Percentiles rank a stretch among this genome's conserved stretches.
These are phyloP conservation scores for barley (Hordeum vulgare) DNA, from an alignment of 176 grass and related monocot genomes.

Conservation along the genomic window DNA sequence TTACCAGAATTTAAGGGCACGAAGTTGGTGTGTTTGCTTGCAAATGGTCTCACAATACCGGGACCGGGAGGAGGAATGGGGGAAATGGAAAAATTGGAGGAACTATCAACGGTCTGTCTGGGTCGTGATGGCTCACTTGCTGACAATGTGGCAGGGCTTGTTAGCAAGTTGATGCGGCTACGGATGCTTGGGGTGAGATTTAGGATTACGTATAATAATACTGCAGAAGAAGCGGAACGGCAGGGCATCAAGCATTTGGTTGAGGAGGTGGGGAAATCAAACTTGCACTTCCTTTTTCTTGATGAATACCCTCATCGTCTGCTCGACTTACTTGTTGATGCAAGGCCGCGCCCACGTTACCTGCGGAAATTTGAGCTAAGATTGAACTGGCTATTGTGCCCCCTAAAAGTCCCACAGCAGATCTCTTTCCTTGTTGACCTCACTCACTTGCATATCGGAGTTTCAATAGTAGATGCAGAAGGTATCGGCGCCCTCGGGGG, in stretches of 20 bases:
- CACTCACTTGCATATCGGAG: constrained; percentile 18
- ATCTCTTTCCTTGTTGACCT: background rate
- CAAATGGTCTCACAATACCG: background rate
- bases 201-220: background rate
- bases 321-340: background rate
- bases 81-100: background rate
- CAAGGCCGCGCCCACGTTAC: no score
- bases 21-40: constrained; percentile 12
- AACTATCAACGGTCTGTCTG: constrained; percentile 6
- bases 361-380: constrained; percentile 15
- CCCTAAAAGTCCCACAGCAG: background rate
- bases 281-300: constrained; percentile 9
- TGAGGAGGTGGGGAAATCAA: background rate
- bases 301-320: background rate
- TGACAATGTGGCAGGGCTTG: background rate
- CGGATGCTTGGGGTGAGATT: constrained; percentile 18
- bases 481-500: background rate
- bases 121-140: background rate
- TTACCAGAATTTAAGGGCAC: background rate
- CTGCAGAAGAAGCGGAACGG: background rate
- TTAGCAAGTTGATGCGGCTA: background rate
- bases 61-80: background rate
- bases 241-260: background rate
- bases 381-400: background rate
- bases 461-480: background rate